phyloP scores from a whole-genome alignment of 768 basidiomycete species.

The Chalciporus chontae region DNA sequence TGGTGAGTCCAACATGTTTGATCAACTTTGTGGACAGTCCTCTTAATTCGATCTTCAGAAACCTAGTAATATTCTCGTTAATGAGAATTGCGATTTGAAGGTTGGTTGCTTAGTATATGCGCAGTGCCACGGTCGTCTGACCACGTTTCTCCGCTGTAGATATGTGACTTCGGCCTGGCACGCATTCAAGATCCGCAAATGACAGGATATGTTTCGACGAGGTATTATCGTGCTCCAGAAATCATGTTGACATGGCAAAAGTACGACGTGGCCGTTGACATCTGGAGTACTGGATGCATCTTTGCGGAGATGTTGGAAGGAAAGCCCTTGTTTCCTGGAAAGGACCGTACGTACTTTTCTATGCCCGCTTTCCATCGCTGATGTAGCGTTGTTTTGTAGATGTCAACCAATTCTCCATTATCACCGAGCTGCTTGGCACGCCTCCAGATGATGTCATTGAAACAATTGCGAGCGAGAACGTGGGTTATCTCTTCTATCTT shows the following conservation, averaged over 20 bases:
- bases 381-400: constrained; percentile 47
- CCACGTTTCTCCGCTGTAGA: constrained; percentile 44
- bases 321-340: constrained; percentile 97
- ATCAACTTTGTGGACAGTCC: not conserved
- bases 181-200: constrained; percentile 99
- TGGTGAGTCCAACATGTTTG: constrained; percentile 46
- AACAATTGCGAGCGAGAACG: constrained; percentile 97
- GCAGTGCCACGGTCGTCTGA: constrained; percentile 2
- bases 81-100: constrained; percentile 99
- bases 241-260: constrained; percentile 99
- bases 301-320: constrained; percentile 99
- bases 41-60: constrained; percentile 49
- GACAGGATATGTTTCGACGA: constrained; percentile 99
- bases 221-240: constrained; percentile 98
- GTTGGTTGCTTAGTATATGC: constrained; percentile 36
- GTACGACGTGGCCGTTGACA: constrained; percentile 99
- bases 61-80: constrained; percentile 99
- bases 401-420: constrained; percentile 99
- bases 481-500: constrained; percentile 36
- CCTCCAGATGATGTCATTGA: constrained; percentile 99
- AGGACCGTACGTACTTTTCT: constrained; percentile 79
- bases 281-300: constrained; percentile 99
- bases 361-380: constrained; percentile 8
- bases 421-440: constrained; percentile 97
- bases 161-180: constrained; percentile 98